Evolutionary conservation across 1,284 basidiomycete genomes (phyloP).

Genomic region (Wallemia hederae): DNA sequence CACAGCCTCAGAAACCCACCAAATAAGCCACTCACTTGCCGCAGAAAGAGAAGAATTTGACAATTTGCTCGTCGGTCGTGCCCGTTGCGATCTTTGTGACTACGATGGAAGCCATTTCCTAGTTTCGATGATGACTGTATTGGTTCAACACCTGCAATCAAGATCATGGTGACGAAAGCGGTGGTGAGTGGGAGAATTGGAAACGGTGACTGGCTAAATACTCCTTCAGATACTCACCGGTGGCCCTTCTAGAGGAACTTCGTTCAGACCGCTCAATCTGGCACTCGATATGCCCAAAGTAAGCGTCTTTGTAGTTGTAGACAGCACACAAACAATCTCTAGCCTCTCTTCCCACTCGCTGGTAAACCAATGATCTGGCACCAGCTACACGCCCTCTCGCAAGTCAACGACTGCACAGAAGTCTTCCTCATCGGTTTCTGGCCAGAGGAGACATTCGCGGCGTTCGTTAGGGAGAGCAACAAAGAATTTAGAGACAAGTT

Average conservation of each 20-base stretch:
- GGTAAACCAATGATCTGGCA: conserved; percentile 23
- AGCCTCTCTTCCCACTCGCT: conserved; percentile 9
- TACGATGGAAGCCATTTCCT: conserved; percentile 6
- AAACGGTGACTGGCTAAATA: not conserved
- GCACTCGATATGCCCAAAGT: not conserved
- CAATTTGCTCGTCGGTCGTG: conserved; percentile 9
- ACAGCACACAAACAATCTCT: conserved; percentile 8
- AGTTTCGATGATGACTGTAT: not conserved
- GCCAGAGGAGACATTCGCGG: conserved; percentile 14
- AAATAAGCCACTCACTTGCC: conserved; percentile 8
- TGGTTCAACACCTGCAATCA: not conserved
- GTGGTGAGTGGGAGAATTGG: not conserved
- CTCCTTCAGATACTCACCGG: not conserved
- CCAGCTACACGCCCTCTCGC: conserved; percentile 20
- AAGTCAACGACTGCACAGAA: conserved; percentile 20
- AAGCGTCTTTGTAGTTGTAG: not conserved
- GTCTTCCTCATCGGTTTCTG: conserved; percentile 24
- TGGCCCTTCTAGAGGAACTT: not conserved
- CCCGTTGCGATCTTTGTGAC: conserved; percentile 8
- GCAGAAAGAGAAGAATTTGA: conserved; percentile 13
- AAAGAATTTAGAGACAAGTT: not conserved
- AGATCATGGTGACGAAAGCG: not conserved
- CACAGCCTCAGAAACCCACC: conserved; percentile 6
- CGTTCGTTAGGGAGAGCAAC: conserved; percentile 1
- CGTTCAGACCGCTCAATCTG: not conserved